Evolutionary conservation across 768 basidiomycete genomes (phyloP).

Genomic region (Boletus reticulatus): DNA sequence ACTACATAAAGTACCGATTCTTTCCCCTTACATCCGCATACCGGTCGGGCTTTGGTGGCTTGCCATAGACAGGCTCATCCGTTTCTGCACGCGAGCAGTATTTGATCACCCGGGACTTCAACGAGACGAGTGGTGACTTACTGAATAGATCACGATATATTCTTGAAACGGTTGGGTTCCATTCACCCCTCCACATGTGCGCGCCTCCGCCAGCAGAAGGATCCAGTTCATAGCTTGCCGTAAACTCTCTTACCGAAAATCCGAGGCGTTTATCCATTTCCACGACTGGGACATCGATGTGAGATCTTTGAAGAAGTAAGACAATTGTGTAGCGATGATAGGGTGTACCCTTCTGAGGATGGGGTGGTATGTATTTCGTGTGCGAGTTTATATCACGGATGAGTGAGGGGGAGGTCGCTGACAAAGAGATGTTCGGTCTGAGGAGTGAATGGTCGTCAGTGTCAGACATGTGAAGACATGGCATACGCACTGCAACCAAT

Average conservation of each 20-base stretch:
- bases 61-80: constrained; percentile 26
- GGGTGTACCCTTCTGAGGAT: constrained; percentile 84
- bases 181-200: constrained; percentile 82
- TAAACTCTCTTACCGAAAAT: constrained; percentile 69
- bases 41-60: constrained; percentile 28
- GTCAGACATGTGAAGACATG: not conserved
- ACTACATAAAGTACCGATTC: constrained; percentile 28
- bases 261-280: constrained; percentile 46
- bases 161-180: constrained; percentile 61
- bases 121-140: constrained; percentile 37
- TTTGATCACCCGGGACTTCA: not conserved
- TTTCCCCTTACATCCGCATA: constrained; percentile 30
- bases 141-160: constrained; percentile 69
- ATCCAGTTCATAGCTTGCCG: constrained; percentile 51
- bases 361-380: constrained; percentile 83
- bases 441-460: not conserved
- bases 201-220: constrained; percentile 61
- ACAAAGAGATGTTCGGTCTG: constrained; percentile 83
- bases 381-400: constrained; percentile 50
- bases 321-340: constrained; percentile 89
- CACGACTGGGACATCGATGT: constrained; percentile 45
- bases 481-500: constrained; percentile 76
- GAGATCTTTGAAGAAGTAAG: constrained; percentile 66
- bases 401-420: constrained; percentile 44
- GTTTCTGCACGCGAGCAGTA: constrained; percentile 10